phyloP scores from a whole-genome alignment of 257 asterid species.

The Agastache rugosa region DNA sequence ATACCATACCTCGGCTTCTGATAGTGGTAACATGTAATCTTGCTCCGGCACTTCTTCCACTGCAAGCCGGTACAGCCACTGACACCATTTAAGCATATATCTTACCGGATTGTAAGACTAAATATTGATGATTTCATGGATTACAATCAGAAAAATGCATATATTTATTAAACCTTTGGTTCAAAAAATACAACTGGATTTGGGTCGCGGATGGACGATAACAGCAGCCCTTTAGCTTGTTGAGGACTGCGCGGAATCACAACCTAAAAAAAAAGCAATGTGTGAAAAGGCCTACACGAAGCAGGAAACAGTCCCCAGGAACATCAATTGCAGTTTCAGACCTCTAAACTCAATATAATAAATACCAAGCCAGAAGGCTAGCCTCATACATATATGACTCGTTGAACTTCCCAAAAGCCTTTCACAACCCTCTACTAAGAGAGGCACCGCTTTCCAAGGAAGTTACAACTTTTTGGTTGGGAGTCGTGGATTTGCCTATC shows the following conservation, averaged over 20 bases:
- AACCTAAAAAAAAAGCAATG: conserved; percentile 57
- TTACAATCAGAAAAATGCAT: conserved; percentile 20
- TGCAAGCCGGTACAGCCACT: conserved; percentile 96
- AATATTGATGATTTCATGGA: conserved; percentile 18
- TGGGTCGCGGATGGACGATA: conserved; percentile 89
- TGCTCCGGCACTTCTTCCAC: conserved; percentile 94
- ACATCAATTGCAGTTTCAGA: conserved; percentile 23
- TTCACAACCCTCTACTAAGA: conserved; percentile 8
- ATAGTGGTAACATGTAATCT: conserved; percentile 88
- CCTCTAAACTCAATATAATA: background rate
- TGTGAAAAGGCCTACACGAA: conserved; percentile 24
- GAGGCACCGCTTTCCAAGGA: conserved; percentile 14
- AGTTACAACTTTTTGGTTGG: background rate
- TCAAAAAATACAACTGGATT: conserved; percentile 95
- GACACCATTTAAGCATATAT: conserved; percentile 42
- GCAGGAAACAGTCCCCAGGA: conserved; percentile 12
- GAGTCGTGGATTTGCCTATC: background rate
- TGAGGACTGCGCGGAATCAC: conserved; percentile 95
- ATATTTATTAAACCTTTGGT: conserved; percentile 76
- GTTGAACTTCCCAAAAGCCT: background rate
- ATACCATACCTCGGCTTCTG: conserved; percentile 89
- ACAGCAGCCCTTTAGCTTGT: conserved; percentile 89
- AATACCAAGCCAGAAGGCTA: conserved; percentile 9
- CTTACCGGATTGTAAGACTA: background rate
- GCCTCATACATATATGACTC: conserved; percentile 20